A percentile compares a stretch with the other conserved stretches of the same genome.
phyloP scores from a whole-genome alignment of 768 basidiomycete species.

The Lenzites betulinus region DNA sequence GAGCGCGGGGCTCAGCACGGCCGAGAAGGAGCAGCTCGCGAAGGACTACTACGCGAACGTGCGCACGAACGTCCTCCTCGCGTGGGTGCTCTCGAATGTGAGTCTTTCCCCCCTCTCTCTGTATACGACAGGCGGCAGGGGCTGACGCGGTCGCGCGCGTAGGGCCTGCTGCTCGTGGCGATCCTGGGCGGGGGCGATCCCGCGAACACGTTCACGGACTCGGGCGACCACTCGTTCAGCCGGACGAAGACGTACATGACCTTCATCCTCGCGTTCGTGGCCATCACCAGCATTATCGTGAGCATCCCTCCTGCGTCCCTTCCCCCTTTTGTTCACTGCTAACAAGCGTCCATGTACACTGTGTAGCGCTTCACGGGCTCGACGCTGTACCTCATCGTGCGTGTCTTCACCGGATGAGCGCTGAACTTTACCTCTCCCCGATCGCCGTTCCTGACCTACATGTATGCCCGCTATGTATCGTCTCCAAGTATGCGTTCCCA shows the following conservation, averaged over 20 bases:
- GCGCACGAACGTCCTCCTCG: conserved; percentile 78
- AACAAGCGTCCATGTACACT: not conserved
- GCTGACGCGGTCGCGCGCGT: not conserved
- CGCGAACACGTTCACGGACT: conserved; percentile 58
- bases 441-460: not conserved
- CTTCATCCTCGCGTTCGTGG: conserved; percentile 81
- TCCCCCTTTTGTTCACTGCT: conserved; percentile 19
- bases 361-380: conserved; percentile 59
- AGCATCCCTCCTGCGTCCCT: conserved; percentile 20
- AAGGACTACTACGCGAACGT: conserved; percentile 90
- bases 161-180: conserved; percentile 70
- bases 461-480: conserved; percentile 16
- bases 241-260: conserved; percentile 75
- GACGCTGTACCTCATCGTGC: conserved; percentile 52
- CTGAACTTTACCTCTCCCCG: not conserved
- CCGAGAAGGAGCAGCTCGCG: conserved; percentile 72
- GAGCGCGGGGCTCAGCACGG: conserved; percentile 39
- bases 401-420: conserved; percentile 53
- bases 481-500: conserved; percentile 1
- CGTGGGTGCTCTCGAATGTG: conserved; percentile 87
- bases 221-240: conserved; percentile 43
- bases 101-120: conserved; percentile 28
- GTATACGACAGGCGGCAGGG: not conserved
- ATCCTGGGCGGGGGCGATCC: conserved; percentile 67
- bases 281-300: conserved; percentile 69